Conservation (phyloP, 345 rosid species). For the Erodium maritimum region DNA sequence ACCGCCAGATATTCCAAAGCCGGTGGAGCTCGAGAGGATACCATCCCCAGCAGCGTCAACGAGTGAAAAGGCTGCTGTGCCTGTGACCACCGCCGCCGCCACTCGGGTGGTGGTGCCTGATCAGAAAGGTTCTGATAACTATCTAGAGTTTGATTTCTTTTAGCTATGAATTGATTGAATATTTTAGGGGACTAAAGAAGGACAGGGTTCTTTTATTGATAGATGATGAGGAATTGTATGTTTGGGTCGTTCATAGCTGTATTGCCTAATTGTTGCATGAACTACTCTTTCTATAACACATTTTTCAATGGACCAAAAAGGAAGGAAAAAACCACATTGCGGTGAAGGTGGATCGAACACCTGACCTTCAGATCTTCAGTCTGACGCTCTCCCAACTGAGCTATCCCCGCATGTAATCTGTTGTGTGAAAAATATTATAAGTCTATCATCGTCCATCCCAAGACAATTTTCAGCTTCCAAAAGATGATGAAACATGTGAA, state of each 20-base stretch:
- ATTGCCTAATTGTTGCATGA: too few species aligned
- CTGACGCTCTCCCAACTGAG: slow-evolving; percentile 99
- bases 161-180: slow-evolving; percentile 17
- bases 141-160: slow-evolving; percentile 89
- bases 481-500: too few species aligned
- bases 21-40: slow-evolving; percentile 47
- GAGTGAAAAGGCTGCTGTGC: slow-evolving; percentile 34
- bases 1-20: slow-evolving; percentile 82
- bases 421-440: too few species aligned
- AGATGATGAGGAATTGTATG: too few species aligned
- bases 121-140: slow-evolving; percentile 64
- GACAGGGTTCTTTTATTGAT: too few species aligned
- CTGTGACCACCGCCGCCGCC: slow-evolving; percentile 14
- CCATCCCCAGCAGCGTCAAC: slow-evolving; percentile 29
- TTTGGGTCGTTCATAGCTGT: too few species aligned
- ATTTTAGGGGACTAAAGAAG: too few species aligned
- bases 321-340: too few species aligned
- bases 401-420: slow-evolving; percentile 76
- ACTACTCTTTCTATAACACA: too few species aligned
- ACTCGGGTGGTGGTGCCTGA: slow-evolving; percentile 9
- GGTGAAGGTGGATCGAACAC: slow-evolving; percentile 96
- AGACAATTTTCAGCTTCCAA: too few species aligned
- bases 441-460: too few species aligned
- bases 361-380: slow-evolving; percentile 99
- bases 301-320: too few species aligned